These are phyloP conservation scores for Myxozyma neotropica DNA, from an alignment of 805 yeast genomes.

Conservation along the genomic window DNA sequence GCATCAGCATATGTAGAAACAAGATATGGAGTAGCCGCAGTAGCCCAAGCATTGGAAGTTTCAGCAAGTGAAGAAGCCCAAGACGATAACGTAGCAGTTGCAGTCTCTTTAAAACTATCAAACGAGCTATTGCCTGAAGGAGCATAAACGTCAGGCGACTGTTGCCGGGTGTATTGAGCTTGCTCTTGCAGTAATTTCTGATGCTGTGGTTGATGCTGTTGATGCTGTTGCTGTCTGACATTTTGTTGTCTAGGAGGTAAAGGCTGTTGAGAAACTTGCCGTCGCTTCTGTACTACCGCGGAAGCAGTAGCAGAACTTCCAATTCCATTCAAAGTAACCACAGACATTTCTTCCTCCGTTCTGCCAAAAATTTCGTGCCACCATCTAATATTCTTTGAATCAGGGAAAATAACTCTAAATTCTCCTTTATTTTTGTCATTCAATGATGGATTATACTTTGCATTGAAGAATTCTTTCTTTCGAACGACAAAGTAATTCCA, in stretches of 20 bases:
- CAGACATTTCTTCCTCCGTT: slow-evolving; percentile 66
- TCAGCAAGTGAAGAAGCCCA: slow-evolving; percentile 32
- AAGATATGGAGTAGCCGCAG: slow-evolving; percentile 28
- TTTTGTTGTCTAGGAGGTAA: not conserved
- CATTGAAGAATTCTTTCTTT: slow-evolving; percentile 65
- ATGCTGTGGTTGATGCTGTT: not conserved
- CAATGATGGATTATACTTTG: slow-evolving; percentile 44
- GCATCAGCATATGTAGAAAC: slow-evolving; percentile 19
- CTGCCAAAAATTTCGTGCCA: slow-evolving; percentile 88
- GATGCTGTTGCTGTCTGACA: slow-evolving; percentile 7
- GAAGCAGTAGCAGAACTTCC: slow-evolving; percentile 27
- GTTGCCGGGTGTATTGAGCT: not conserved
- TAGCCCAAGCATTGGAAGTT: slow-evolving; percentile 29
- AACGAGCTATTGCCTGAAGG: not conserved
- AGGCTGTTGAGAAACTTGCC: slow-evolving; percentile 9
- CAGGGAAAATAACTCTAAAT: slow-evolving; percentile 57
- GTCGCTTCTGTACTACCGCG: slow-evolving; percentile 12
- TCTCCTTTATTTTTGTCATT: slow-evolving; percentile 39
- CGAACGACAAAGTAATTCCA: slow-evolving; percentile 94
- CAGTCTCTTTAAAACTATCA: slow-evolving; percentile 17
- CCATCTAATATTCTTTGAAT: slow-evolving; percentile 69
- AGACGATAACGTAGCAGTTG: slow-evolving; percentile 21
- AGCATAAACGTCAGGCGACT: not conserved
- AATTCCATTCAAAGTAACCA: slow-evolving; percentile 27
- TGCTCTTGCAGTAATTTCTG: not conserved